A percentile compares a stretch with the other conserved stretches of the same genome.
phyloP scores from a whole-genome alignment of 83 land plant species.

The Isoetes engelmannii region DNA sequence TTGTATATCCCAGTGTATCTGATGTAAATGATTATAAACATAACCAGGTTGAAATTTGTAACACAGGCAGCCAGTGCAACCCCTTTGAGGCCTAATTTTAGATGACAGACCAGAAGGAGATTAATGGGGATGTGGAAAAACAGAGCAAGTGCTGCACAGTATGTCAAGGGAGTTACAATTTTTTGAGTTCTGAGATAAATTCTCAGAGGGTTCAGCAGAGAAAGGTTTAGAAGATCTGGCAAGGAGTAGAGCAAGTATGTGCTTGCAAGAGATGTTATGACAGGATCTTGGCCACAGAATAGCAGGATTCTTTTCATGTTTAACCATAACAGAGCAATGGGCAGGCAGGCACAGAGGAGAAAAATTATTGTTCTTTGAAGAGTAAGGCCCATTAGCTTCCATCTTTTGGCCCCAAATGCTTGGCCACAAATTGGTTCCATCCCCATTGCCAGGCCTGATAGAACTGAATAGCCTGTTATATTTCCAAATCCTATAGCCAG shows the following conservation, averaged over 20 bases:
- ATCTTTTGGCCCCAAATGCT: constrained; percentile 2
- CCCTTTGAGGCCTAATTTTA: neutral
- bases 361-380: constrained; percentile 1
- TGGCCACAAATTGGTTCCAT: constrained; percentile 12
- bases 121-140: constrained; percentile 2
- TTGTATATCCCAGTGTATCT: neutral
- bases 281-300: constrained; percentile 9
- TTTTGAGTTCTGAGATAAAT: constrained; percentile 8
- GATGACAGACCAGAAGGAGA: neutral
- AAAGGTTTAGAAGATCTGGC: constrained; percentile 4
- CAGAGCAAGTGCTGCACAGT: neutral
- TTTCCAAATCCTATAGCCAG: constrained; percentile 6
- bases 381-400: constrained; percentile 10
- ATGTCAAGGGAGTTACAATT: neutral
- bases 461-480: constrained; percentile 10
- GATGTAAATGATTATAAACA: neutral
- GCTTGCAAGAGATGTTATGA: neutral
- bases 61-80: neutral
- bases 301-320: constrained; percentile 4
- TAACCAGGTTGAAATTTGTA: constrained; percentile 2
- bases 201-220: neutral
- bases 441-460: constrained; percentile 9
- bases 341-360: neutral
- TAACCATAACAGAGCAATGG: constrained; percentile 5
- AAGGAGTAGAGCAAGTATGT: neutral